Evolutionary conservation across 495 filamentous ascomycete species (phyloP).

Genomic region (Aspergillus coremiiformis): DNA sequence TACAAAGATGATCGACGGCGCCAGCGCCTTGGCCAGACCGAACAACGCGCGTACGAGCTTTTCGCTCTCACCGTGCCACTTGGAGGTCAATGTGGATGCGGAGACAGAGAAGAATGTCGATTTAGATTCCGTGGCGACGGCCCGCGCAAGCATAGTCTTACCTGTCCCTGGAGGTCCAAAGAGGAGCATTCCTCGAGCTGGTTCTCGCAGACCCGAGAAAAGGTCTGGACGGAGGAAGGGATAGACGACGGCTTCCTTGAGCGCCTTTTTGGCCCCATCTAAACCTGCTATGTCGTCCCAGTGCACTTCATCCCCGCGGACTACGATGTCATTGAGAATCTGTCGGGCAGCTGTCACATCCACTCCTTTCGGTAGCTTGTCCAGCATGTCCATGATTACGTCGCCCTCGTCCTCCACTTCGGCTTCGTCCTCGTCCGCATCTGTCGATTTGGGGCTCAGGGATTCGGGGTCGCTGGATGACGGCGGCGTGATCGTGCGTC

Average conservation of each 20-base stretch:
- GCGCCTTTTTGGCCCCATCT: conserved; percentile 79
- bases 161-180: conserved; percentile 96
- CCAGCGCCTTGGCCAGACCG: conserved; percentile 77
- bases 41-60: conserved; percentile 95
- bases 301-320: conserved; percentile 88
- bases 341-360: conserved; percentile 78
- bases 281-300: conserved; percentile 94
- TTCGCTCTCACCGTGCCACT: conserved; percentile 94
- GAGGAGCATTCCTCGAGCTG: conserved; percentile 88
- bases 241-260: conserved; percentile 96
- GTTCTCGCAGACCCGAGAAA: conserved; percentile 91
- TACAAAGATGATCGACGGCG: conserved; percentile 96
- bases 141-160: conserved; percentile 95
- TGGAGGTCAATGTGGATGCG: conserved; percentile 85
- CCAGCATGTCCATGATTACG: conserved; percentile 54
- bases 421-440: conserved; percentile 28
- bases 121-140: conserved; percentile 88
- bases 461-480: conserved; percentile 39
- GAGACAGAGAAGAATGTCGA: conserved; percentile 98
- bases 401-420: conserved; percentile 36
- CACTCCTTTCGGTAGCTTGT: conserved; percentile 69
- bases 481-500: conserved; percentile 34
- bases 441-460: conserved; percentile 21
- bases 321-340: conserved; percentile 93
- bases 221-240: conserved; percentile 93